Evolutionary conservation across 2,329 filamentous ascomycete genomes (phyloP).

Genomic region (Rachicladosporium sp.): DNA sequence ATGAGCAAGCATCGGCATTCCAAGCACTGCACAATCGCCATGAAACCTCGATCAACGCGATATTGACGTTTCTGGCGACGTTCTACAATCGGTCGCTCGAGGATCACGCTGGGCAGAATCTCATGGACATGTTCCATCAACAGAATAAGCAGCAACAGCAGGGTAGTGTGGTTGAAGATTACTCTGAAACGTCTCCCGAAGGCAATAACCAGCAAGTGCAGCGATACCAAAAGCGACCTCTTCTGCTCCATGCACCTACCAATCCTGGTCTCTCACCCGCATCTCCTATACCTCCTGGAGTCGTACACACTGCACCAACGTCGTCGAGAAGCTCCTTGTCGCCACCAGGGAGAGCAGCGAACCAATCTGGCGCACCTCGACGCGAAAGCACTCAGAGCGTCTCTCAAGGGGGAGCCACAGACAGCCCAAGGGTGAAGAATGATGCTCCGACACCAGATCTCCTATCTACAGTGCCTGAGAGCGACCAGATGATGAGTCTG

Average conservation of each 20-base stretch:
- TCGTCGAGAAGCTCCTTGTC: conserved; percentile 16
- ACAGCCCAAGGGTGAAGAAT: conserved; percentile 26
- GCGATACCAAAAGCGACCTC: conserved; percentile 17
- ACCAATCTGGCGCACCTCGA: conserved; percentile 3
- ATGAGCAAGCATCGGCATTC: conserved; percentile 76
- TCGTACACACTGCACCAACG: conserved; percentile 13
- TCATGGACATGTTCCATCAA: conserved; percentile 62
- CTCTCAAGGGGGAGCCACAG: no score
- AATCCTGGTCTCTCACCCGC: conserved; percentile 9
- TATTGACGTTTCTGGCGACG: conserved; percentile 89
- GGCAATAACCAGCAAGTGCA: conserved; percentile 17
- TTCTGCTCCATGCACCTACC: conserved; percentile 21
- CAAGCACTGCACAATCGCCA: conserved; percentile 91
- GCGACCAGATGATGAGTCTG: conserved; percentile 38
- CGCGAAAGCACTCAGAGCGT: conserved; percentile 10
- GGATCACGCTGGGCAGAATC: conserved; percentile 63
- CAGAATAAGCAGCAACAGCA: conserved; percentile 28
- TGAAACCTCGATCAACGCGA: conserved; percentile 95
- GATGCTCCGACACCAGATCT: conserved; percentile 28
- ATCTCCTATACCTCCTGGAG: conserved; percentile 16
- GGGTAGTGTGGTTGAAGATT: conserved; percentile 51
- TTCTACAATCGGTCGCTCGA: conserved; percentile 92
- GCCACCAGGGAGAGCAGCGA: conserved; percentile 11
- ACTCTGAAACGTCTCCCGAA: conserved; percentile 29
- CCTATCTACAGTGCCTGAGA: conserved; percentile 26